Conservation (phyloP, 2,329 filamentous ascomycete genomes). For the Clonostachys rosea region DNA sequence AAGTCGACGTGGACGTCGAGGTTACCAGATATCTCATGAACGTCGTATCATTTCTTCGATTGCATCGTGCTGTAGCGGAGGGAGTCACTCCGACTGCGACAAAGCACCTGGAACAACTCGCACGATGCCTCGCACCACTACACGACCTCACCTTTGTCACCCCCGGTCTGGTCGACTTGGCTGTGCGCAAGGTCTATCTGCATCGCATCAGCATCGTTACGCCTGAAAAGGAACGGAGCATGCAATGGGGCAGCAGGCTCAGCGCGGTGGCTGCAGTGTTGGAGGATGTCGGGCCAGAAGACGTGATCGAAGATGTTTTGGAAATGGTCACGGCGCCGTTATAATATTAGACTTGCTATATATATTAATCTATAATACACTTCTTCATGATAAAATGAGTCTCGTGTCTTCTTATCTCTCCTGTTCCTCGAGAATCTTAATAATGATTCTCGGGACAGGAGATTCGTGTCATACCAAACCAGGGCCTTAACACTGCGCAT, state of each 20-base stretch:
- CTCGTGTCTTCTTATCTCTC: not conserved
- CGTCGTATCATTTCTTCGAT: constrained; percentile 78
- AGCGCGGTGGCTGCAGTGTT: constrained; percentile 64
- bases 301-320: constrained; percentile 62
- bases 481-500: not conserved
- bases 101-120: constrained; percentile 66
- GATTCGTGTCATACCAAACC: not conserved
- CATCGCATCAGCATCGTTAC: constrained; percentile 73
- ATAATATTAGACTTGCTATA: constrained; percentile 12
- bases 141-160: constrained; percentile 79
- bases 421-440: not conserved
- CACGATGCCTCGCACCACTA: constrained; percentile 71
- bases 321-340: constrained; percentile 49
- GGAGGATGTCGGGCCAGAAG: constrained; percentile 54
- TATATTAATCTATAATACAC: constrained; percentile 19
- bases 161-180: constrained; percentile 77
- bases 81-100: constrained; percentile 78
- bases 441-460: not conserved
- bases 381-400: constrained; percentile 2
- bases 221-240: constrained; percentile 72
- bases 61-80: constrained; percentile 78
- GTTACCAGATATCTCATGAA: constrained; percentile 83
- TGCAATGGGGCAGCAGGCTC: constrained; percentile 87
- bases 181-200: constrained; percentile 80
- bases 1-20: constrained; percentile 67